phyloP scores from a whole-genome alignment of 2,329 filamentous ascomycete genomes.

The Fusarium devonianum region DNA sequence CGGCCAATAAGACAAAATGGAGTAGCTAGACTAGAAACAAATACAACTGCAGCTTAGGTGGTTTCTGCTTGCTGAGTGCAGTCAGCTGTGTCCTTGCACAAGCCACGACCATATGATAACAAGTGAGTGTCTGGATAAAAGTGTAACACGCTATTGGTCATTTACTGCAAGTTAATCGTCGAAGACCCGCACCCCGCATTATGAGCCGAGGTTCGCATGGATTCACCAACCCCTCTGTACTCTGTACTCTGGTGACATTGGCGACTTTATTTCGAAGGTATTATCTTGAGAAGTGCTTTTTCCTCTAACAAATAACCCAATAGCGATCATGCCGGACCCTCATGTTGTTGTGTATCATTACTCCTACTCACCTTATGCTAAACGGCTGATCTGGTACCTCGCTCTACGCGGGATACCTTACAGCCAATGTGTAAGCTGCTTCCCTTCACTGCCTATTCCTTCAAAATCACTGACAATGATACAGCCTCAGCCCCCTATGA shows the following conservation, averaged over 20 bases:
- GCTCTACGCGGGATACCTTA: slow-evolving; percentile 70
- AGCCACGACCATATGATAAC: not conserved
- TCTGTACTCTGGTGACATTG: too few relatives aligned
- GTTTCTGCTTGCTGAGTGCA: slow-evolving; percentile 4
- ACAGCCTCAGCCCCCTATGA: slow-evolving; percentile 69
- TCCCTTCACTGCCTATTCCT: too few relatives aligned
- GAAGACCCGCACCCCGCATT: slow-evolving; percentile 22
- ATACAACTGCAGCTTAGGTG: not conserved
- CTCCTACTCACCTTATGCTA: slow-evolving; percentile 68
- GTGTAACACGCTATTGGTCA: slow-evolving; percentile 34
- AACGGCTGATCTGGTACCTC: slow-evolving; percentile 72
- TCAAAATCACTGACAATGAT: not conserved
- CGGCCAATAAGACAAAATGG: not conserved
- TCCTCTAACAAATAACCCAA: not conserved
- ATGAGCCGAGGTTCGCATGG: slow-evolving; percentile 9
- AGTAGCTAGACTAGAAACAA: slow-evolving; percentile 1
- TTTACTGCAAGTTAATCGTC: slow-evolving; percentile 2
- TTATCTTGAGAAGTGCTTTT: too few relatives aligned
- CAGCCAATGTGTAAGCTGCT: slow-evolving; percentile 69
- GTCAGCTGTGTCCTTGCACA: not conserved
- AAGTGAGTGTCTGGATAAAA: not conserved
- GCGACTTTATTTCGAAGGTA: too few relatives aligned
- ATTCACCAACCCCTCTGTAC: too few relatives aligned
- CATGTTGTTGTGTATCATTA: slow-evolving; percentile 71
- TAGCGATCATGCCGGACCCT: slow-evolving; percentile 29